Percentiles rank a stretch among this genome's conserved stretches.
These are phyloP conservation scores for Phytophthora brassicae DNA, from an alignment of 352 stramenopile genomes.

Conservation along the genomic window DNA sequence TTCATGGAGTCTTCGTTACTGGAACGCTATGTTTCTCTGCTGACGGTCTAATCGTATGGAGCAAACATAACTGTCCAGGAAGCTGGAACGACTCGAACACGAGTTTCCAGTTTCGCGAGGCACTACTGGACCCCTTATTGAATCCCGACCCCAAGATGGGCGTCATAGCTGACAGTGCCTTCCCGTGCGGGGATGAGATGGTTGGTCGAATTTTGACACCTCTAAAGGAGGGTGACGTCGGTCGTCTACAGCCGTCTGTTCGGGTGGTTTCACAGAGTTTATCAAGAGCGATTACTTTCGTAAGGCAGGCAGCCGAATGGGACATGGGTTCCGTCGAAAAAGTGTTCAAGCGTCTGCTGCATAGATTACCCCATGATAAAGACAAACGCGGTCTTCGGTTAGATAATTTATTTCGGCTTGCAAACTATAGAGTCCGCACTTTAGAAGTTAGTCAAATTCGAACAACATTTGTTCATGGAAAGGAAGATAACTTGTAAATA, in stretches of 20 bases:
- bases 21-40: constrained; percentile 6
- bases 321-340: neutral
- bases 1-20: constrained; percentile 15
- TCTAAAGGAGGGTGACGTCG: neutral
- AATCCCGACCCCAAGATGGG: neutral
- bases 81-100: constrained; percentile 7
- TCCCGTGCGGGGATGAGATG: neutral
- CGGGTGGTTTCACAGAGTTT: no score
- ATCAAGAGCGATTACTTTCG: neutral
- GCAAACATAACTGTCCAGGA: constrained; percentile 14
- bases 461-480: neutral
- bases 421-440: neutral
- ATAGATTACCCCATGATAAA: no score
- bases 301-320: neutral
- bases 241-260: neutral
- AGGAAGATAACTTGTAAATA: neutral
- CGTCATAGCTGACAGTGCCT: constrained; percentile 8
- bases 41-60: constrained; percentile 19
- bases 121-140: neutral
- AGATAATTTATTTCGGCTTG: no score
- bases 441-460: constrained; percentile 4
- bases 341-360: neutral
- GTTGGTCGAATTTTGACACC: neutral
- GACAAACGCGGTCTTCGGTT: no score
- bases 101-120: neutral